Conservation (phyloP, 371 early-diverging fungal genomes). For the Mucor ambiguus region DNA sequence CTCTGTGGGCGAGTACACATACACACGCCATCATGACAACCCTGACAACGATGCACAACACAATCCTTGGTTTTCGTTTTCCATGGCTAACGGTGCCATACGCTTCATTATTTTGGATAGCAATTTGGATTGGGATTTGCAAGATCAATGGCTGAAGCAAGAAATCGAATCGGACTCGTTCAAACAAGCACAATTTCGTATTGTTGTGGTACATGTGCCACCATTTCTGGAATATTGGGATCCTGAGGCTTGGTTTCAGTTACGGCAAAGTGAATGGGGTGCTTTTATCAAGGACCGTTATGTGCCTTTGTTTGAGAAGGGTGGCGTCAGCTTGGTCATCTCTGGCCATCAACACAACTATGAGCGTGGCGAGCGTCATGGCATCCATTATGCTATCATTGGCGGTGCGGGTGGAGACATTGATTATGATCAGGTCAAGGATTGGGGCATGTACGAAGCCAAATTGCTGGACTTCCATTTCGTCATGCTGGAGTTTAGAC, state of each 20-base stretch:
- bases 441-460: slow-evolving; percentile 66
- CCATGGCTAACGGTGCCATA: slow-evolving; percentile 57
- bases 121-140: slow-evolving; percentile 62
- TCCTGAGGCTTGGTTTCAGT: slow-evolving; percentile 67
- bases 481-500: slow-evolving; percentile 56
- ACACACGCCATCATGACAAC: slow-evolving; percentile 37
- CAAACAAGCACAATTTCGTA: slow-evolving; percentile 60
- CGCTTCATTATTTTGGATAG: slow-evolving; percentile 75
- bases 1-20: slow-evolving; percentile 43
- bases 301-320: slow-evolving; percentile 66
- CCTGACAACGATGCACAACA: slow-evolving; percentile 7
- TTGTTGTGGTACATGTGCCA: slow-evolving; percentile 79
- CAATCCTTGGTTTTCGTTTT: slow-evolving; percentile 65
- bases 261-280: slow-evolving; percentile 73
- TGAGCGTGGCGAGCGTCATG: slow-evolving; percentile 60
- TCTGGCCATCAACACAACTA: slow-evolving; percentile 88
- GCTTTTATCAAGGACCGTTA: slow-evolving; percentile 69
- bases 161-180: slow-evolving; percentile 62
- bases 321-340: slow-evolving; percentile 74
- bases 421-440: slow-evolving; percentile 68
- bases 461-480: slow-evolving; percentile 59
- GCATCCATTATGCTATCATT: slow-evolving; percentile 65
- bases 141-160: slow-evolving; percentile 63
- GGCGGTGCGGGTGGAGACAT: slow-evolving; percentile 80
- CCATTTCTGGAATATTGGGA: slow-evolving; percentile 85